Conservation (phyloP, 202 grass and related monocot species). For the Alloteropsis angusta region DNA sequence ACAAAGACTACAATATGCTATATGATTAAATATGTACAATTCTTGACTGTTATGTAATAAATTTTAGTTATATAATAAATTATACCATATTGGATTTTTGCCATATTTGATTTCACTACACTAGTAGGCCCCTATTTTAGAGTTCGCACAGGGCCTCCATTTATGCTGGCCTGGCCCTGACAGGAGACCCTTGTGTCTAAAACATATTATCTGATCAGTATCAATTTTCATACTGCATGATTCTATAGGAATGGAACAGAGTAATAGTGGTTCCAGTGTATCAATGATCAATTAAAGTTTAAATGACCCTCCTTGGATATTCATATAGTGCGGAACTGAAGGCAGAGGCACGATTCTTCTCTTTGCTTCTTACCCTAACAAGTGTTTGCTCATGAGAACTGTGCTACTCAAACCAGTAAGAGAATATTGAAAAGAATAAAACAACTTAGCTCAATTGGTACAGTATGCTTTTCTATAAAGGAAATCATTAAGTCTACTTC, state of each 20-base stretch:
- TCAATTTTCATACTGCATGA: not conserved
- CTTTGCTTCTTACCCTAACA: not conserved
- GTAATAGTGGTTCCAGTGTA: not conserved
- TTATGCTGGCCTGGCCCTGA: too few species aligned
- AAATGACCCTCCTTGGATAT: not conserved
- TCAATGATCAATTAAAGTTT: not conserved
- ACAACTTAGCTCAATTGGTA: not conserved
- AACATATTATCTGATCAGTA: not conserved
- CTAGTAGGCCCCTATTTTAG: too few species aligned
- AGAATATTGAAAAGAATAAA: not conserved
- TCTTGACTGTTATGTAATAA: too few species aligned
- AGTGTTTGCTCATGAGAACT: not conserved
- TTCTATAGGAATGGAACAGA: conserved; percentile 4
- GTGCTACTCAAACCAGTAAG: not conserved
- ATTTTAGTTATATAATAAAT: too few species aligned
- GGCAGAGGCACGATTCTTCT: not conserved
- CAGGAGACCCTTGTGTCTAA: conserved; percentile 9
- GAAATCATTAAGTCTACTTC: not conserved
- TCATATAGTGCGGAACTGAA: not conserved
- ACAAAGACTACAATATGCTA: too few species aligned
- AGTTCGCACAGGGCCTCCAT: too few species aligned
- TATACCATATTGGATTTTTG: too few species aligned
- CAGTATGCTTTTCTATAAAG: not conserved
- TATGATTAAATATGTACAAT: too few species aligned
- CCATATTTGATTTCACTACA: too few species aligned